Evolutionary conservation across 352 stramenopile genomes (phyloP).

Genomic region (Hyphochytrium catenoides): DNA sequence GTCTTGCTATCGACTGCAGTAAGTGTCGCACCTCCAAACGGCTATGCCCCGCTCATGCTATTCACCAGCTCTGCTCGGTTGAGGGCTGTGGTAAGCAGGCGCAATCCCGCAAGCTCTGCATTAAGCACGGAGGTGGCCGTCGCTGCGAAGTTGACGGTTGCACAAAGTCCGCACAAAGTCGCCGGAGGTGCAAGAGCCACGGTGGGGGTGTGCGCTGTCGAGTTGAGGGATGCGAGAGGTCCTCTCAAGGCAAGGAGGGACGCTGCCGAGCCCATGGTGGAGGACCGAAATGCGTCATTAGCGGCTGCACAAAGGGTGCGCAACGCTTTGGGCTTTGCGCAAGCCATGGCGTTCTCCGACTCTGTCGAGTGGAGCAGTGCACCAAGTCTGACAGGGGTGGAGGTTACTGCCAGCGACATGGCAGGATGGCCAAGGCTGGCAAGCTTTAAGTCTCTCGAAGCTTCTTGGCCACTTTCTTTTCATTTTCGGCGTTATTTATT

Average conservation of each 20-base stretch:
- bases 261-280: slow-evolving; percentile 40
- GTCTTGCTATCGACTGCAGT: too few relatives aligned
- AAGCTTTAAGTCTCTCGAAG: too few relatives aligned
- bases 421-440: too few relatives aligned
- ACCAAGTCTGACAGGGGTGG: slow-evolving; percentile 56
- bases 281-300: slow-evolving; percentile 36
- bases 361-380: slow-evolving; percentile 34
- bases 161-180: slow-evolving; percentile 31
- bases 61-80: slow-evolving; percentile 48
- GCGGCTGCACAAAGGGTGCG: slow-evolving; percentile 39
- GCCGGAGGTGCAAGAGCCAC: slow-evolving; percentile 53
- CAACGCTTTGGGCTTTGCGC: slow-evolving; percentile 50
- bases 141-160: slow-evolving; percentile 55
- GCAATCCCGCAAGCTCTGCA: slow-evolving; percentile 62
- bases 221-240: slow-evolving; percentile 34
- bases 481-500: too few relatives aligned
- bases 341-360: slow-evolving; percentile 39
- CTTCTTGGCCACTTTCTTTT: too few relatives aligned
- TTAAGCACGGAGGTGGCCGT: slow-evolving; percentile 52
- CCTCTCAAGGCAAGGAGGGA: slow-evolving; percentile 36
- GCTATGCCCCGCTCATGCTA: slow-evolving; percentile 57
- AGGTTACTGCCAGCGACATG: slow-evolving; percentile 48
- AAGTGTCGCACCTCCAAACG: too few relatives aligned
- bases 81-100: slow-evolving; percentile 58
- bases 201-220: slow-evolving; percentile 41